Evolutionary conservation across 2,329 filamentous ascomycete genomes (phyloP), one percentile per base, ranked within the genome.

Genomic region (Diaporthe vexans): DNA sequence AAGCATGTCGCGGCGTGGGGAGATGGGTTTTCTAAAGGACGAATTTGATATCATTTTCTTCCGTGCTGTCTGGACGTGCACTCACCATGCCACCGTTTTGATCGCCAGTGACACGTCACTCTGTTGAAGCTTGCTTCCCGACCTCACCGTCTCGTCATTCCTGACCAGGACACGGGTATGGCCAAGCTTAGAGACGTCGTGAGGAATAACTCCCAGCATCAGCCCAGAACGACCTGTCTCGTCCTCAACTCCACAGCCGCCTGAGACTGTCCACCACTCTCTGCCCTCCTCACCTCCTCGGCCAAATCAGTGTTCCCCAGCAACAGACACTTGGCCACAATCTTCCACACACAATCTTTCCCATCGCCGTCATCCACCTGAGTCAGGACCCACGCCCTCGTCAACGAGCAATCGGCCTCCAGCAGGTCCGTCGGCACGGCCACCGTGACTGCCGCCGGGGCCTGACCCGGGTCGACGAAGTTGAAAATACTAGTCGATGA

Each of bases 11-110:
- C 21, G 46, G 63, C 46, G 46, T 52, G 46, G 63, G 46, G 21
- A 67, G 46, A 67, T 67, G 63, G 61, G 17, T 43, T 52, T 67
- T 52, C 58, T 48, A 48, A 48, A 48, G 59, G 59, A 65, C 59
- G 59, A 65, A 65, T 65, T 48, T 48, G 24, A 65, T 46, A 33
- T 7, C 40, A 65, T 33, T 65, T 65, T 65, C 59, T n/a, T 59
- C 56, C 56, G 56, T 58, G 33, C 33, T 63, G 17, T 24, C 19
- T 48, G 24, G 15, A 2, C 21, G 3, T 61, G 6, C 1, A 5
- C 11, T 13, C 26, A 3, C 35, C 10, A 1, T 7, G 58, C 7
- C 3, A 37, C 10, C 11, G 11, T 2, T 37, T 11, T 37, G 35
- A 37, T 37, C 35, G 3, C 35, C 1, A 43, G 4, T n/a, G 29